phyloP scores from a whole-genome alignment of 2,329 filamentous ascomycete species.

The Sporothrix humicola region DNA sequence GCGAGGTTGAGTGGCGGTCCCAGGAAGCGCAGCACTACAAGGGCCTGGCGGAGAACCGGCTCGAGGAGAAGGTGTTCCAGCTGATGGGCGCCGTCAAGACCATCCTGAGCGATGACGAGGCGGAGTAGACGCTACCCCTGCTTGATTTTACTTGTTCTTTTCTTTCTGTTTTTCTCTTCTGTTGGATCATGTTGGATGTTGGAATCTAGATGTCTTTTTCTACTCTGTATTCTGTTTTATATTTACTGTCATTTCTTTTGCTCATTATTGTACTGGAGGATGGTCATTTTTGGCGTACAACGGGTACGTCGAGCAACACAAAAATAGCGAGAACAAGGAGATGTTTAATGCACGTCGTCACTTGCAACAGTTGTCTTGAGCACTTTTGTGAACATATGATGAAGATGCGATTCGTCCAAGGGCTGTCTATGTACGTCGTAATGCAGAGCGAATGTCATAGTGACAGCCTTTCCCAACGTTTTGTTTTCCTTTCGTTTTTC shows the following conservation, averaged over 20 bases:
- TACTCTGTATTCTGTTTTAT: not conserved
- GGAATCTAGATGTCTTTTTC: slow-evolving; percentile 12
- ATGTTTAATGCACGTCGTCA: not conserved
- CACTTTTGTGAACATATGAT: slow-evolving; percentile 4
- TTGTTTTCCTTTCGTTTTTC: not conserved
- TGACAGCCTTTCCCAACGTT: not conserved
- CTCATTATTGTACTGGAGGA: not conserved
- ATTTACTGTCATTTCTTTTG: not conserved
- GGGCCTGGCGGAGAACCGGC: slow-evolving; percentile 60
- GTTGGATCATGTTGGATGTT: not conserved
- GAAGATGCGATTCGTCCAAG: slow-evolving; percentile 29
- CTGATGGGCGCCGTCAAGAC: slow-evolving; percentile 68
- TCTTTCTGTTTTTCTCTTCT: not conserved
- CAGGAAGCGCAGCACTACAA: slow-evolving; percentile 47
- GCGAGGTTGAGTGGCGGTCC: slow-evolving; percentile 69
- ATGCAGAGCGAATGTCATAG: not conserved
- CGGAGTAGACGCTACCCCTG: no score
- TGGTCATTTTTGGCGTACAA: slow-evolving; percentile 6
- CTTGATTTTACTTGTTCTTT: not conserved
- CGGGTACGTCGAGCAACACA: not conserved
- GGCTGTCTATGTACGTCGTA: not conserved
- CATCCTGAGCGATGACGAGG: slow-evolving; percentile 57
- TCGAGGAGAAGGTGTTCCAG: slow-evolving; percentile 77
- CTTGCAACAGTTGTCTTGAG: not conserved
- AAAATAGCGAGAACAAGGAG: not conserved